Percentiles rank a stretch among this genome's conserved stretches.
Evolutionary conservation across 352 stramenopile genomes (phyloP).

Genomic region (Globisporangium apiculatum): DNA sequence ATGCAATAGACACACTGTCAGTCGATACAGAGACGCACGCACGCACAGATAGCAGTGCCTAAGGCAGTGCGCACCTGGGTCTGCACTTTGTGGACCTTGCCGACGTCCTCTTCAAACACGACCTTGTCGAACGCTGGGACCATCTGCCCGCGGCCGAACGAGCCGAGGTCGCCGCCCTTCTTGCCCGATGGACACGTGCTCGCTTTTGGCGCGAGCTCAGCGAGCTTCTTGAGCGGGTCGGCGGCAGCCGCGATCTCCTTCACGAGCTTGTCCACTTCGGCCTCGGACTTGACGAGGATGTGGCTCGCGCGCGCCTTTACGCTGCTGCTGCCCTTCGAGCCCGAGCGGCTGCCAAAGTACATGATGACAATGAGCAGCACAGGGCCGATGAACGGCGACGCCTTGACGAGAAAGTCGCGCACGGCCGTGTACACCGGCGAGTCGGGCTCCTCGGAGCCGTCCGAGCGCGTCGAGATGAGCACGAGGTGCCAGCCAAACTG

Average conservation of each 20-base stretch:
- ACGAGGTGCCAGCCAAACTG: conserved; percentile 71
- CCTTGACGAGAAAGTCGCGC: conserved; percentile 27
- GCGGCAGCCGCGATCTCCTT: conserved; percentile 45
- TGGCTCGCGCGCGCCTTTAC: conserved; percentile 55
- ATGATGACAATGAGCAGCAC: conserved; percentile 52
- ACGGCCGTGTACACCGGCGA: conserved; percentile 27
- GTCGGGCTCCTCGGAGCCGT: conserved; percentile 24
- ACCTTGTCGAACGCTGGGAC: conserved; percentile 73
- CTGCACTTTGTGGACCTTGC: conserved; percentile 68
- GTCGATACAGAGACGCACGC: conserved; percentile 14
- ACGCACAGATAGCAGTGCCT: neutral
- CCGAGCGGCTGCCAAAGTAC: conserved; percentile 22
- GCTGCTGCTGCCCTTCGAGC: conserved; percentile 18
- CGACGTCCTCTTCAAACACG: conserved; percentile 58
- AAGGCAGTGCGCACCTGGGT: conserved; percentile 38
- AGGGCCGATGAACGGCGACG: conserved; percentile 44
- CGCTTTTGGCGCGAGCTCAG: conserved; percentile 49
- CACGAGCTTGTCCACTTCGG: conserved; percentile 45
- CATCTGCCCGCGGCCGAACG: conserved; percentile 70
- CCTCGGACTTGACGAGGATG: conserved; percentile 65
- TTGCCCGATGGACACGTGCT: conserved; percentile 64
- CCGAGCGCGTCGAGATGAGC: conserved; percentile 44
- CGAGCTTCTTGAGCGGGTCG: conserved; percentile 46
- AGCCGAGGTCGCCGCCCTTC: conserved; percentile 61
- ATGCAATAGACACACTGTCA: neutral